Percentiles rank a stretch among this genome's conserved stretches.
Conservation (phyloP, 352 stramenopile species). For the Globisporangium carolinianum region DNA sequence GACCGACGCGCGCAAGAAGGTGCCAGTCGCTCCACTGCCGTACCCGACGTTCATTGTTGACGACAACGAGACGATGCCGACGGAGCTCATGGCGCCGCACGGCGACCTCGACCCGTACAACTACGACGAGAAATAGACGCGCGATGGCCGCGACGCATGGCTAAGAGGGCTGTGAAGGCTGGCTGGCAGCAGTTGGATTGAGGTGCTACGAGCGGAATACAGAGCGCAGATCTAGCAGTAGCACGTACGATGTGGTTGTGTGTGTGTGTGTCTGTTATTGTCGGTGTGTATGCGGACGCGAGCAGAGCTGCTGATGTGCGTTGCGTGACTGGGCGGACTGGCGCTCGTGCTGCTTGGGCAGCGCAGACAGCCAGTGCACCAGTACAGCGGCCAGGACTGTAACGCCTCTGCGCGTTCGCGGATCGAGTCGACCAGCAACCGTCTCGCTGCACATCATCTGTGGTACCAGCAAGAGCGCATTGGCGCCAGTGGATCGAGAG, state of each 20-base stretch:
- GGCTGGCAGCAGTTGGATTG: background rate
- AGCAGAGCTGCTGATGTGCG: no score
- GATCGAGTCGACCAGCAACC: no score
- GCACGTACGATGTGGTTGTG: background rate
- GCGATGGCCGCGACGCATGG: background rate
- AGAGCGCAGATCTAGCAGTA: background rate
- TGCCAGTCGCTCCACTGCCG: constrained; percentile 40
- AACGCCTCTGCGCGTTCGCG: no score
- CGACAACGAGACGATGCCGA: constrained; percentile 41
- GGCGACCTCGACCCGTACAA: constrained; percentile 75
- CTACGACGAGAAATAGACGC: constrained; percentile 78
- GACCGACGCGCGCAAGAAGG: constrained; percentile 87
- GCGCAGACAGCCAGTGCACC: no score
- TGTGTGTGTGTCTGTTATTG: background rate
- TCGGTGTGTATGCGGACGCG: background rate
- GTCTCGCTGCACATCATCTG: no score
- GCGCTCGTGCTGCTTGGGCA: no score
- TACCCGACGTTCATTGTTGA: constrained; percentile 74
- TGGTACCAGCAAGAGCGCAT: no score
- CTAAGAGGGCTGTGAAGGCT: no score
- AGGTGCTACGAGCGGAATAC: background rate
- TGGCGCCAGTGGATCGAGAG: no score
- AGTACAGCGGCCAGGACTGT: no score
- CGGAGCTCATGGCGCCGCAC: constrained; percentile 72
- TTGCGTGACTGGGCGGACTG: no score